Base-by-base conservation (phyloP, 768 basidiomycete genomes). In the Termitomyces sp. region DNA sequence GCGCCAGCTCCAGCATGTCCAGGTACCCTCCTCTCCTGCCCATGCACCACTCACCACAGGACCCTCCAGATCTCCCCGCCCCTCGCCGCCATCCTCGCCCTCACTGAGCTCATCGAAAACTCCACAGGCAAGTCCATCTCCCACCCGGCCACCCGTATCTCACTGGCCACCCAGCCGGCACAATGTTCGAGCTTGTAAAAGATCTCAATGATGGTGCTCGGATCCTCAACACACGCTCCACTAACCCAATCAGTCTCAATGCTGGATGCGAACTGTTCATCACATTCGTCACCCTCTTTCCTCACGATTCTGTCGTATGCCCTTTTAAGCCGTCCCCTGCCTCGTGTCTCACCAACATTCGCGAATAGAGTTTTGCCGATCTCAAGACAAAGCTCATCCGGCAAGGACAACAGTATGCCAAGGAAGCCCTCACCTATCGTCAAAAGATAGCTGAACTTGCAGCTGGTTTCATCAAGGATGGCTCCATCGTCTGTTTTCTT, bases 381-480 rank as follows among this genome's bases (percentile, higher is more conserved):
- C 81, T 94, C 63, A 97, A 94, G 72, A 81, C 79, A 56, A 86
- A 91, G 66, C 81, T 97, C 54, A 85, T 94, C 59, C 79, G 79
- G 47, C 91, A 94, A 70, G 94, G 92, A 22, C 79, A 85, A 60
- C 79, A 79, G 65, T 96, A 92, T 71, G 88, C 83, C 32, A 70
- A 80, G 47, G 85, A 90, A 65, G 94, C 93, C 14, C 79, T 92
- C 47, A 83, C 88, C 45, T 98, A 92, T 77, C 84, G 94, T 56
- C 82, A 83, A 59, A 93, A 91, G 71, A 98, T 99, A 63, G 93
- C 94, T 38, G 82, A 88, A 60, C 79, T 94, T 22, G 85, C 88
- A n/a, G 82, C 93, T 49, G 87, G 87, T 47, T 98, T 98, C 76
- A 92, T 98, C 69, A 89, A 90, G 68, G 97, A 99, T 67, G 94